Percentiles rank a stretch among this genome's conserved stretches.
Conservation (phyloP, 345 rosid species). For the Turritis glabra region DNA sequence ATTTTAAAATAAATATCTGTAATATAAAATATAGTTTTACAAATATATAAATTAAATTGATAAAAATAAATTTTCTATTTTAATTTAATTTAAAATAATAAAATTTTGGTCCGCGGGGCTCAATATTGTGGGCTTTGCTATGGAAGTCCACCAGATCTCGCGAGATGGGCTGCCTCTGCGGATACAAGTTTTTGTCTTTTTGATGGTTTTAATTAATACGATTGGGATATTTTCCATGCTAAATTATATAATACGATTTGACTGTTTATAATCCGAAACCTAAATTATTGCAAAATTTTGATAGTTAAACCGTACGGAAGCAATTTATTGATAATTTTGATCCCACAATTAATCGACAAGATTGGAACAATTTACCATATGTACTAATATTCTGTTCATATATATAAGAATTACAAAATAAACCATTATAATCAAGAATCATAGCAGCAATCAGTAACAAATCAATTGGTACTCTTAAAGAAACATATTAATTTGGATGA, state of each 20-base stretch:
- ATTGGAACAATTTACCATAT: constrained; percentile 27
- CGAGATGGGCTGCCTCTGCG: background rate
- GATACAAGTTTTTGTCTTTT: background rate
- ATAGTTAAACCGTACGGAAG: background rate
- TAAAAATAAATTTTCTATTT: too few relatives aligned
- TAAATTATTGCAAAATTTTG: background rate
- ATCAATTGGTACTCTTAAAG: background rate
- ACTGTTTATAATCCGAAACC: background rate
- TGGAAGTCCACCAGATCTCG: background rate
- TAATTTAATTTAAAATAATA: too few relatives aligned
- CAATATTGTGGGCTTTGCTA: background rate
- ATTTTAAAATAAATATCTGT: too few relatives aligned
- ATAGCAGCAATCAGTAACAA: background rate
- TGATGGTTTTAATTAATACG: background rate
- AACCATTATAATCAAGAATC: background rate
- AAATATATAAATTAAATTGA: too few relatives aligned
- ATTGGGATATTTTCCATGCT: background rate
- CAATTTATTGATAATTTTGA: background rate
- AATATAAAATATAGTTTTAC: too few relatives aligned
- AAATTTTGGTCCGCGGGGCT: background rate
- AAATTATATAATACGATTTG: background rate
- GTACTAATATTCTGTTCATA: constrained; percentile 8
- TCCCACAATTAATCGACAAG: constrained; percentile 5
- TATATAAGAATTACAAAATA: background rate
- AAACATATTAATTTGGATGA: background rate